Conservation (phyloP, 768 basidiomycete species). For the Leccinellum rugosiceps region DNA sequence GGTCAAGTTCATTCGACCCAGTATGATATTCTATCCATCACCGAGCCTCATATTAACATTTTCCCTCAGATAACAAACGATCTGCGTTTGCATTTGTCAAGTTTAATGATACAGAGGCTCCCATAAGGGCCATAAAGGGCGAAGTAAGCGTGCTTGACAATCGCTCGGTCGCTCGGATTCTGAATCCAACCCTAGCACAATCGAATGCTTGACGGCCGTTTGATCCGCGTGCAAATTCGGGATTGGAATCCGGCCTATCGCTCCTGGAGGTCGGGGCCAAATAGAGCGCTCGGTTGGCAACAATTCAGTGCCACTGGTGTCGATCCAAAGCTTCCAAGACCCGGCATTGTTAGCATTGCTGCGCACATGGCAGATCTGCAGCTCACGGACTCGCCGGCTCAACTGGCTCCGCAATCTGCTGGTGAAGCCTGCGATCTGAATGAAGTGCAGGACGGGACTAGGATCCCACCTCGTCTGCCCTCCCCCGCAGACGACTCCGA, state of each 20-base stretch:
- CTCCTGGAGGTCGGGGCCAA: constrained; percentile 34
- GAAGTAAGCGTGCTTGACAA: constrained; percentile 43
- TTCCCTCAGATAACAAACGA: constrained; percentile 49
- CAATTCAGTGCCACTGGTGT: constrained; percentile 1
- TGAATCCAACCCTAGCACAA: constrained; percentile 53
- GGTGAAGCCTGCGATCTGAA: constrained; percentile 15
- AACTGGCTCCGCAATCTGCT: not conserved
- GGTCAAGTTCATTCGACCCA: constrained; percentile 62
- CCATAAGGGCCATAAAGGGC: constrained; percentile 62
- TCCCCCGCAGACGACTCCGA: constrained; percentile 1
- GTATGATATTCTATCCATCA: constrained; percentile 39
- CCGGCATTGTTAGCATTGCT: constrained; percentile 6
- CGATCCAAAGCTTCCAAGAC: constrained; percentile 10
- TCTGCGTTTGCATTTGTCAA: constrained; percentile 80
- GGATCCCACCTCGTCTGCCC: not conserved
- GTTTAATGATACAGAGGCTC: constrained; percentile 59
- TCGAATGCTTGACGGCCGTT: constrained; percentile 61
- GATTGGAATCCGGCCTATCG: constrained; percentile 61
- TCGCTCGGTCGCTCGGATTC: not conserved
- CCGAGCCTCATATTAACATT: not conserved
- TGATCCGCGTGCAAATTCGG: constrained; percentile 72
- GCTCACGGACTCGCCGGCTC: constrained; percentile 4
- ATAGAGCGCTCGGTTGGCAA: constrained; percentile 38
- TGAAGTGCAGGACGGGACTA: constrained; percentile 16
- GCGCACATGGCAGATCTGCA: constrained; percentile 11